Evolutionary conservation across 306 rosid species (phyloP), one percentile per base, ranked within the genome.

Genomic region (Prunus davidiana): DNA sequence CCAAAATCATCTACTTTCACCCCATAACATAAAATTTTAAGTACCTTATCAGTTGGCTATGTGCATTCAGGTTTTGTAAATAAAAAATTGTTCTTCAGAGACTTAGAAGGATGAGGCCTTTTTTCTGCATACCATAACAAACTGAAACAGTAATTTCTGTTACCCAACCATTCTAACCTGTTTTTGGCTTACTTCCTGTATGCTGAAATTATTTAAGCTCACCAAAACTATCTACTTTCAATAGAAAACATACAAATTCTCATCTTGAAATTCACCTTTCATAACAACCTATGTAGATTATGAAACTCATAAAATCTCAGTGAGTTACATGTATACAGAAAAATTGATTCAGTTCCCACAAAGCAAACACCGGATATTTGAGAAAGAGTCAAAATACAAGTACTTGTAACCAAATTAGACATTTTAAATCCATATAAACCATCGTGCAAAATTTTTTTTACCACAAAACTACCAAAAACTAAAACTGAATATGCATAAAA

Each of bases 391-490:
- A 71, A 49, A 70, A 28, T 38, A 63, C 49, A 52, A 71, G 6
- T 32, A 71, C 16, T 5, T 20, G 6, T 15, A 50, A 64, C 64
- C 12, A 65, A 52, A 51, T 27, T 47, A 10, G 4, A 18, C 43
- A 58, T 6, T 12, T 63, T n/a, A n/a, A 11, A 63, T 74, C 14
- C 43, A 50, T 15, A 11, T 24, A 62, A 28, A 20, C 25, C 28
- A 28, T 28, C 12, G 58, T 22, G 66, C 24, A 38, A 51, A 19
- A 51, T 32, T 20, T 8, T 3, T 15, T 6, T 27, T 43, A 25
- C 54, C 45, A 67, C 55, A 54, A n/a, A 75, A 24, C 16, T 32
- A 61, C 24, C 47, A 45, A 67, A 69, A 56, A 78, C 55, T 13
- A 66, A 52, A 68, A 32, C 43, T 8, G 20, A 45, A 18, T 9